Evolutionary conservation across 1,284 basidiomycete genomes (phyloP).

Genomic region (Leccinum subrobustum): DNA sequence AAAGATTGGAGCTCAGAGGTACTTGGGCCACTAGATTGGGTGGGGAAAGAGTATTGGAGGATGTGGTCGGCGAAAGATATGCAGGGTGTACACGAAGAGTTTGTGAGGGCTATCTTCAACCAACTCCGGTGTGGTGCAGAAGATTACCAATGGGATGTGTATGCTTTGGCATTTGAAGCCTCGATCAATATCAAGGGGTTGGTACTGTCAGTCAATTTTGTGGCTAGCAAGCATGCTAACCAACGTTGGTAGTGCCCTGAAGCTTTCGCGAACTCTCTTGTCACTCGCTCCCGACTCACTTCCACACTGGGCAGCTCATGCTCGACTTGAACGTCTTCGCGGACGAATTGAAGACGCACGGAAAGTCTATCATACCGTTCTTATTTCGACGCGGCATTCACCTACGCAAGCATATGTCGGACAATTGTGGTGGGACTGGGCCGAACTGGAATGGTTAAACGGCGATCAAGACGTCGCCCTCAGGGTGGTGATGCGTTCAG

Average conservation of each 20-base stretch:
- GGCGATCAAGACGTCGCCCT: constrained; percentile 50
- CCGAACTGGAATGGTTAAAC: constrained; percentile 84
- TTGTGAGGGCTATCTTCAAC: constrained; percentile 56
- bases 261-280: constrained; percentile 71
- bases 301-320: constrained; percentile 79
- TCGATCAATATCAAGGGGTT: constrained; percentile 61
- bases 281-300: constrained; percentile 65
- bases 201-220: constrained; percentile 19
- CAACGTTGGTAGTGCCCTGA: constrained; percentile 55
- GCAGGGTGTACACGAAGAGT: constrained; percentile 42
- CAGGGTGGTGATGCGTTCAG: constrained; percentile 53
- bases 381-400: constrained; percentile 43
- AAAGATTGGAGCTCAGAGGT: constrained; percentile 60
- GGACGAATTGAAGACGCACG: constrained; percentile 73
- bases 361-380: constrained; percentile 77
- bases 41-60: constrained; percentile 37
- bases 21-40: constrained; percentile 53
- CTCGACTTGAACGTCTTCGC: constrained; percentile 60
- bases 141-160: constrained; percentile 62
- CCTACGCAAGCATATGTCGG: constrained; percentile 38
- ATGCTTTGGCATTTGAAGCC: constrained; percentile 68
- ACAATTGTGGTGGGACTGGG: constrained; percentile 84
- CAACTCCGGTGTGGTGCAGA: constrained; percentile 49
- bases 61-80: constrained; percentile 55
- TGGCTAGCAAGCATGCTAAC: constrained; percentile 8